phyloP scores from a whole-genome alignment of 2,329 filamentous ascomycete species.

The Lachnellula hyalina region DNA sequence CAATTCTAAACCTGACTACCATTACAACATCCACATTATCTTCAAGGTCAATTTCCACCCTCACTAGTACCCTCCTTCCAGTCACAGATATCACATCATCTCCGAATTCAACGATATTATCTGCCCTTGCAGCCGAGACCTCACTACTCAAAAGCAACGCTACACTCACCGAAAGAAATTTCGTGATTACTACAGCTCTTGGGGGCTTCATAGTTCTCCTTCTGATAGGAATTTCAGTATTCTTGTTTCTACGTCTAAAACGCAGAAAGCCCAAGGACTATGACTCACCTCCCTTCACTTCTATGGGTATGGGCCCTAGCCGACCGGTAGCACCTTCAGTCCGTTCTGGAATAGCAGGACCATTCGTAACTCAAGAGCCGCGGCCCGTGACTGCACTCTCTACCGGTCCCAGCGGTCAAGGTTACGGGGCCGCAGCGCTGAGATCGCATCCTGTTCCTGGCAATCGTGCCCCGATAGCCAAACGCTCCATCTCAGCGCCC shows the following conservation, averaged over 20 bases:
- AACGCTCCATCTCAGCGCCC: neutral
- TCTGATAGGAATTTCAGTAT: neutral
- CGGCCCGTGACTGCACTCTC: neutral
- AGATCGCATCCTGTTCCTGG: neutral
- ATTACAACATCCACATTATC: neutral
- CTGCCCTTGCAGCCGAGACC: neutral
- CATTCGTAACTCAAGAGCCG: neutral
- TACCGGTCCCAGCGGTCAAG: neutral
- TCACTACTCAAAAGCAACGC: neutral
- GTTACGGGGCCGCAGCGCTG: neutral
- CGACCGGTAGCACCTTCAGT: neutral
- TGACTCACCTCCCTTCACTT: neutral
- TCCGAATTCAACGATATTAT: neutral
- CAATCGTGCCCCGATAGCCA: neutral
- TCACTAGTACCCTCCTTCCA: neutral
- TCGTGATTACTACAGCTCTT: neutral
- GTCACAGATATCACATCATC: neutral
- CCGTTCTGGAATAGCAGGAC: neutral
- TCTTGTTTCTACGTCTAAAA: neutral
- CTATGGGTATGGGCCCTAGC: neutral
- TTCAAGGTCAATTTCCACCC: conserved; percentile 1
- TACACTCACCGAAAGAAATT: neutral
- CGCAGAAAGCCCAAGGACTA: neutral
- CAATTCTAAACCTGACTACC: conserved; percentile 1
- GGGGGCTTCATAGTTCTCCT: neutral